phyloP scores from a whole-genome alignment of 768 basidiomycete species.

The Pleurotus sapidus region DNA sequence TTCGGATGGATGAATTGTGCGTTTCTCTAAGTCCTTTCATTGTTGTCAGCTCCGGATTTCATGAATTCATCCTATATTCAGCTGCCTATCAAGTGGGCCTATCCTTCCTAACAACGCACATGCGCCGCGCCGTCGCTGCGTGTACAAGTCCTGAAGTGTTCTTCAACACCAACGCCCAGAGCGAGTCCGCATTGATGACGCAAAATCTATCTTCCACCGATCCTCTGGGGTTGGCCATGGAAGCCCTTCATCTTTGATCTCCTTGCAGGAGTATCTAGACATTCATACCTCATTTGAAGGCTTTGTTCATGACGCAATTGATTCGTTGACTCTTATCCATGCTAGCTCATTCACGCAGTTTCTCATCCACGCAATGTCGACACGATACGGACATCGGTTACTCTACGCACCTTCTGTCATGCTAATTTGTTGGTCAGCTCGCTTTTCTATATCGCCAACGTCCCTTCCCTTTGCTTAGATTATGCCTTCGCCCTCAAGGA shows the following conservation, averaged over 20 bases:
- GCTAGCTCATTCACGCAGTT: too few relatives aligned
- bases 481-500: too few relatives aligned
- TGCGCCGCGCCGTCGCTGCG: slow-evolving; percentile 93
- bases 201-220: slow-evolving; percentile 42
- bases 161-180: slow-evolving; percentile 55
- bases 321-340: too few relatives aligned
- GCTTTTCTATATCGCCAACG: too few relatives aligned
- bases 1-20: slow-evolving; percentile 98
- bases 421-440: too few relatives aligned
- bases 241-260: slow-evolving; percentile 37
- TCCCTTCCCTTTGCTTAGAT: too few relatives aligned
- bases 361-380: too few relatives aligned
- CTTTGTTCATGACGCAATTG: too few relatives aligned
- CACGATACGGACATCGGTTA: too few relatives aligned
- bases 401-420: too few relatives aligned
- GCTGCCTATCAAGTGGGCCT: slow-evolving; percentile 97
- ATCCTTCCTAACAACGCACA: slow-evolving; percentile 88
- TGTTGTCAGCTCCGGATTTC: not conserved
- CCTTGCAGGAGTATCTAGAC: too few relatives aligned
- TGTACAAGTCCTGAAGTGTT: slow-evolving; percentile 93
- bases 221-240: slow-evolving; percentile 65
- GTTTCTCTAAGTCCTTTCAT: slow-evolving; percentile 20
- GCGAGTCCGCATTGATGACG: slow-evolving; percentile 32
- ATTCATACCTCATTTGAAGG: too few relatives aligned
- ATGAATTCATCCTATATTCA: slow-evolving; percentile 23